Conservation (phyloP, 495 filamentous ascomycete genomes). For the Lentithecium fluviatile region DNA sequence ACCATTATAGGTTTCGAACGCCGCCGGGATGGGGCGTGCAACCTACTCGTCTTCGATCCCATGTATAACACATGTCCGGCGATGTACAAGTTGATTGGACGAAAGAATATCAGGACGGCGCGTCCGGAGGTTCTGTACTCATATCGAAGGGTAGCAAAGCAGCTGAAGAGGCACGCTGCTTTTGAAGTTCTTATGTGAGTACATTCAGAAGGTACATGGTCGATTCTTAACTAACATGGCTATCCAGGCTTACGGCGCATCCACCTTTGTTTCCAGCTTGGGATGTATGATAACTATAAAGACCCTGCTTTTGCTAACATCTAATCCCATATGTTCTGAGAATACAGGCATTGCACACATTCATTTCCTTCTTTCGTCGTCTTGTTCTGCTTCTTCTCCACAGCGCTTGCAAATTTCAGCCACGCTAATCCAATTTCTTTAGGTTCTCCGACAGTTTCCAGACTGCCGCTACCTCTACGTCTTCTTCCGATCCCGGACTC, state of each 20-base stretch:
- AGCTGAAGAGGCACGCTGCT: slow-evolving; percentile 27
- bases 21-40: slow-evolving; percentile 60
- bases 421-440: too few species aligned
- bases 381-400: too few species aligned
- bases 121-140: slow-evolving; percentile 29
- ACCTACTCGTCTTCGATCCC: slow-evolving; percentile 87
- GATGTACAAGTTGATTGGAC: slow-evolving; percentile 57
- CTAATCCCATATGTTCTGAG: slow-evolving; percentile 4
- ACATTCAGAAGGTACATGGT: not conserved
- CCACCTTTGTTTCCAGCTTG: slow-evolving; percentile 34
- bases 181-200: slow-evolving; percentile 38
- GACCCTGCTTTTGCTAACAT: slow-evolving; percentile 9
- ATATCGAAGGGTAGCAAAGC: slow-evolving; percentile 29
- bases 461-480: slow-evolving; percentile 34
- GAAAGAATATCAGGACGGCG: slow-evolving; percentile 30
- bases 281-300: slow-evolving; percentile 34
- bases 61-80: slow-evolving; percentile 70
- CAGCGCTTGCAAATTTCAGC: too few species aligned
- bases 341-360: not conserved
- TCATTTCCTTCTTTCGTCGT: too few species aligned
- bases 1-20: slow-evolving; percentile 87
- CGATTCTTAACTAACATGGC: not conserved
- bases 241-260: slow-evolving; percentile 30
- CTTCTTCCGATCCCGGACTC: slow-evolving; percentile 34
- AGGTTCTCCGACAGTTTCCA: slow-evolving; percentile 36